Percentiles rank a stretch among this genome's conserved stretches.
Conservation (phyloP, 23 red algal genomes). For the Pyropia yezoensis region DNA sequence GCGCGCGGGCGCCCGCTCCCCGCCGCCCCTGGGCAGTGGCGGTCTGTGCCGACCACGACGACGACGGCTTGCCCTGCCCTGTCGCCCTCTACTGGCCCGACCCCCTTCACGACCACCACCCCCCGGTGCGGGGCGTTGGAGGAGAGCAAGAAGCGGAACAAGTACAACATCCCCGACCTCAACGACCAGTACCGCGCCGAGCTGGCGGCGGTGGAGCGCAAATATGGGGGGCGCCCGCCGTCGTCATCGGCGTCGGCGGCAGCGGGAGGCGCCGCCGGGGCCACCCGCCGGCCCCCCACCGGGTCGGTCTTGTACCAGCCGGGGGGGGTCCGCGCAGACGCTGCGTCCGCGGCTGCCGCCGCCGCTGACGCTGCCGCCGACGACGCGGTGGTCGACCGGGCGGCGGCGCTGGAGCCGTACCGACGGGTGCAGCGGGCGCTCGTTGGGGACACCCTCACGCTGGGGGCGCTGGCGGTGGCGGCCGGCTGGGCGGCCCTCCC, state of each 20-base stretch:
- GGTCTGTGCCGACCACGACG: no score
- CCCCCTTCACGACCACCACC: no score
- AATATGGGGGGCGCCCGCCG: conserved; percentile 22
- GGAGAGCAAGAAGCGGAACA: conserved; percentile 36
- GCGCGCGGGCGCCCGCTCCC: no score
- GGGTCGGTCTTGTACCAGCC: conserved; percentile 17
- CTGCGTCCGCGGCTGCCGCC: not conserved
- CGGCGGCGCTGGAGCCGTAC: conserved; percentile 25
- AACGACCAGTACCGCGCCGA: conserved; percentile 57
- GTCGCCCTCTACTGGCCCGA: no score
- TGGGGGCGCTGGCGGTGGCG: conserved; percentile 29
- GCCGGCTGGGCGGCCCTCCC: conserved; percentile 10
- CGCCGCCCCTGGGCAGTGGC: no score
- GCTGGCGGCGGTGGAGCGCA: conserved; percentile 46
- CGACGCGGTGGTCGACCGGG: not conserved
- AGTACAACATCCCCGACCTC: conserved; percentile 67
- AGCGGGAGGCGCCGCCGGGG: no score
- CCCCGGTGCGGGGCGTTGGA: conserved; percentile 7
- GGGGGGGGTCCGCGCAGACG: not conserved
- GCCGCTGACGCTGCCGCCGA: not conserved
- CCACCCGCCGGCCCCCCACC: conserved; percentile 5
- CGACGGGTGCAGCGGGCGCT: conserved; percentile 31
- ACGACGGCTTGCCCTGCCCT: no score
- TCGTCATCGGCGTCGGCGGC: conserved; percentile 13
- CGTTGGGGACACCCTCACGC: conserved; percentile 47